Percentiles rank a stretch among this genome's conserved stretches.
phyloP scores from a whole-genome alignment of 2,329 filamentous ascomycete genomes.

The Atkinsonella hypoxylon region DNA sequence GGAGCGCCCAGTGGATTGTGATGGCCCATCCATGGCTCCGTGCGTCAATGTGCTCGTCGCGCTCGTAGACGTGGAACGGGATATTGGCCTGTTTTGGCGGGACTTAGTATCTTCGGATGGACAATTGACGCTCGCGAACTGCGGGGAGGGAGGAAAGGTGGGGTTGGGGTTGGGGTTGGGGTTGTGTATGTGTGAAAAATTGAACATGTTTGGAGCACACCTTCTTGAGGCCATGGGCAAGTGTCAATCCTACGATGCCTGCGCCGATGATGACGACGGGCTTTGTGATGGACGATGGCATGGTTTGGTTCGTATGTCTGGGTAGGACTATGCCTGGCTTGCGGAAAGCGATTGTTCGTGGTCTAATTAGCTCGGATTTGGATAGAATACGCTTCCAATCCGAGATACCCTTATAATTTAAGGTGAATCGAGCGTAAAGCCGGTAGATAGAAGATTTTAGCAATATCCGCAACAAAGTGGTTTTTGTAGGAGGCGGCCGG shows the following conservation, averaged over 20 bases:
- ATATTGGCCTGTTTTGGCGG: constrained; percentile 14
- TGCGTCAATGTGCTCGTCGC: constrained; percentile 16
- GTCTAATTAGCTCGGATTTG: too few species aligned
- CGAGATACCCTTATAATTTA: too few species aligned
- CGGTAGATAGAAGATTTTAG: too few species aligned
- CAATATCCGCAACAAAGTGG: too few species aligned
- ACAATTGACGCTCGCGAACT: not conserved
- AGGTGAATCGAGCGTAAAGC: not conserved
- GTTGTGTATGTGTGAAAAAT: too few species aligned
- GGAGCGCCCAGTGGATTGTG: constrained; percentile 46
- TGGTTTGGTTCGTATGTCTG: not conserved
- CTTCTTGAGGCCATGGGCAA: constrained; percentile 26
- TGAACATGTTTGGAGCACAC: constrained; percentile 8
- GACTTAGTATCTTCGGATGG: not conserved
- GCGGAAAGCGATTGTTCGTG: not conserved
- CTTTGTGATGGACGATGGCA: constrained; percentile 7
- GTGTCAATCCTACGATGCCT: constrained; percentile 23
- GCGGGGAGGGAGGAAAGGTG: too few species aligned
- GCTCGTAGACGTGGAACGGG: constrained; percentile 21
- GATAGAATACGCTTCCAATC: too few species aligned
- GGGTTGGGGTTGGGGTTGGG: too few species aligned
- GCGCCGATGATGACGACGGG: constrained; percentile 26
- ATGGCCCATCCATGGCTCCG: constrained; percentile 43
- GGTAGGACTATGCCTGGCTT: not conserved
- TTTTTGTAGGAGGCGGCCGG: not conserved